phyloP scores from a whole-genome alignment of 768 basidiomycete genomes.

The Holtermanniella nyarrowii region DNA sequence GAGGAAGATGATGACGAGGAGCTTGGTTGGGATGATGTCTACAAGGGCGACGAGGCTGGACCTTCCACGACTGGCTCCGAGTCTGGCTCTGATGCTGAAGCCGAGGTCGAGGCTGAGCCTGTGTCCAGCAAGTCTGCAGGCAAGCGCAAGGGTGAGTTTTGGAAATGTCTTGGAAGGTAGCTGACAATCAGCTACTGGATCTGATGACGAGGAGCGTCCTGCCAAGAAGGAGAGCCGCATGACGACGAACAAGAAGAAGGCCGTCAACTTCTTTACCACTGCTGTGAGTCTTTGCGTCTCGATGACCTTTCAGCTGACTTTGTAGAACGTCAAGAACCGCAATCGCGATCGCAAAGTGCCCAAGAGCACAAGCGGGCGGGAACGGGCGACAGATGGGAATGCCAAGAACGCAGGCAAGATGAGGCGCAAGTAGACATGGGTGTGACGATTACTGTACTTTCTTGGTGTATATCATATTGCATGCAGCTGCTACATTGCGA shows the following conservation, averaged over 20 bases:
- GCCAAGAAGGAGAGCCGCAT: constrained; percentile 63
- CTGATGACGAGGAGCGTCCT: constrained; percentile 44
- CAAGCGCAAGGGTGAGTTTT: constrained; percentile 21
- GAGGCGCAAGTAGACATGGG: constrained; percentile 1
- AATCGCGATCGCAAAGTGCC: constrained; percentile 37
- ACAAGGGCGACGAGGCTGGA: constrained; percentile 46
- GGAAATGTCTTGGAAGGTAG: too few species aligned
- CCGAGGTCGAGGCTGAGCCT: constrained; percentile 12
- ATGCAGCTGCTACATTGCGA: constrained; percentile 30
- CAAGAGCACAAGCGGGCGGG: constrained; percentile 15
- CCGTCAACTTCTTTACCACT: constrained; percentile 74
- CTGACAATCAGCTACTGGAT: constrained; percentile 43
- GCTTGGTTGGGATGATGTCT: constrained; percentile 79
- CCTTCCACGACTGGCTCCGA: constrained; percentile 36
- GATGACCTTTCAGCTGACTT: not conserved
- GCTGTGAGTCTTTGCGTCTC: constrained; percentile 39
- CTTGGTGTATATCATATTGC: not conserved
- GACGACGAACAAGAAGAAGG: constrained; percentile 93
- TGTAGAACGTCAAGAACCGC: constrained; percentile 39
- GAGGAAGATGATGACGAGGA: constrained; percentile 40
- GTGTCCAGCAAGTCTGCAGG: constrained; percentile 21
- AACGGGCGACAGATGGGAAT: constrained; percentile 7
- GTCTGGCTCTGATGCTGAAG: constrained; percentile 30
- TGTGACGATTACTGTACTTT: not conserved
- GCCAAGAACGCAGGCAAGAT: constrained; percentile 7